Evolutionary conservation across 208 protist genomes (phyloP).

Genomic region (Porcisia hertigi): DNA sequence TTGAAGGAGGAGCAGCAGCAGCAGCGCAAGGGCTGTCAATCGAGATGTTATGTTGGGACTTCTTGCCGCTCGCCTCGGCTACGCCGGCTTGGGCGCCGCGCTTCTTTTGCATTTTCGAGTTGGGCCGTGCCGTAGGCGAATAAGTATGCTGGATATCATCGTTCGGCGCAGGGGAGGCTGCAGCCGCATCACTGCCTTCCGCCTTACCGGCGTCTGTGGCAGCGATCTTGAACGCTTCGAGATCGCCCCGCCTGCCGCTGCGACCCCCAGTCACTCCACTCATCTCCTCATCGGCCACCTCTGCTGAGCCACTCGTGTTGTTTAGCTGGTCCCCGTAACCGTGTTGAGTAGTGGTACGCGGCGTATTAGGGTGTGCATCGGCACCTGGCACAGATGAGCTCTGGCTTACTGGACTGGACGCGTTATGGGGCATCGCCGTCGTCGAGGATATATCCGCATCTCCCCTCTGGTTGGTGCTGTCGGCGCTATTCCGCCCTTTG

Average conservation of each 20-base stretch:
- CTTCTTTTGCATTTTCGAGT: neutral
- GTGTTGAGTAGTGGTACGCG: neutral
- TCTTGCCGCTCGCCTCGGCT: neutral
- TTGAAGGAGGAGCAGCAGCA: neutral
- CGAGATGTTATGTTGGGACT: no score
- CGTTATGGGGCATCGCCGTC: neutral
- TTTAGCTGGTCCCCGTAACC: neutral
- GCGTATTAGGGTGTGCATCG: neutral
- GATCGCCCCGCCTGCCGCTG: neutral
- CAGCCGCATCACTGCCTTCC: neutral
- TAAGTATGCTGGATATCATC: neutral
- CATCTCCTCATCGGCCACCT: neutral
- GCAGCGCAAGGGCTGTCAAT: neutral
- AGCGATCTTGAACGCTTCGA: neutral
- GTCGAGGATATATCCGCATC: neutral
- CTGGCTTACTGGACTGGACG: neutral
- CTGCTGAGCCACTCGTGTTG: no score
- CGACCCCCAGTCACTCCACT: neutral
- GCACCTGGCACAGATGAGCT: neutral
- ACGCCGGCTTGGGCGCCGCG: neutral
- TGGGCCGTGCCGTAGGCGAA: neutral
- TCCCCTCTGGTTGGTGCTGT: neutral
- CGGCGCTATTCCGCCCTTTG: neutral
- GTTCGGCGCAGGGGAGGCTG: neutral
- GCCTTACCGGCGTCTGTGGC: neutral